Percentiles rank a stretch among this genome's conserved stretches.
Evolutionary conservation across 768 basidiomycete genomes (phyloP).

Genomic region (Trametes maxima): DNA sequence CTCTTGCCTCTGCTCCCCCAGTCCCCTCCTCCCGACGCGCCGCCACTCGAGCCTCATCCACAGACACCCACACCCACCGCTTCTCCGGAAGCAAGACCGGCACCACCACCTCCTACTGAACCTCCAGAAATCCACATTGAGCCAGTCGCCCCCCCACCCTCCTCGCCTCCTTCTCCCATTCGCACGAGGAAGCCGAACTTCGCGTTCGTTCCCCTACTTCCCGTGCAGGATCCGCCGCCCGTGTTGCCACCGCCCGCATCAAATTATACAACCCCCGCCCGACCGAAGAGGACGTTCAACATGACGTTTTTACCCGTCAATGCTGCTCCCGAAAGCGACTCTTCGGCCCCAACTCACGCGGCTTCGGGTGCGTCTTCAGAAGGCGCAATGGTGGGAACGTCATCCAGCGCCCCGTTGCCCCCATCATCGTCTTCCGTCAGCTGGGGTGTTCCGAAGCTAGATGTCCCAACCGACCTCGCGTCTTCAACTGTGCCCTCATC

Average conservation of each 20-base stretch:
- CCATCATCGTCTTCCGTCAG: conserved; percentile 8
- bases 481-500: background rate
- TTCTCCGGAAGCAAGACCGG: conserved; percentile 16
- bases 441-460: conserved; percentile 8
- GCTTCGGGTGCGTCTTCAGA: background rate
- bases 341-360: conserved; percentile 1
- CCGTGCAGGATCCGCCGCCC: conserved; percentile 26
- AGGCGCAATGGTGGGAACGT: background rate
- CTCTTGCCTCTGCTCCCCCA: conserved; percentile 55
- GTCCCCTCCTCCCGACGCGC: background rate
- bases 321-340: conserved; percentile 1
- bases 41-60: conserved; percentile 7
- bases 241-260: conserved; percentile 4
- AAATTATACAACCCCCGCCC: background rate
- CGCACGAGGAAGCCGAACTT: conserved; percentile 19
- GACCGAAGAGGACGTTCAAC: conserved; percentile 18
- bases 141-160: background rate
- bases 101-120: conserved; percentile 11
- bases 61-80: conserved; percentile 16
- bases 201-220: conserved; percentile 30
- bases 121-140: conserved; percentile 19
- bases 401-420: conserved; percentile 11
- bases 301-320: conserved; percentile 25
- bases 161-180: conserved; percentile 8
- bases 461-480: conserved; percentile 9